phyloP scores from a whole-genome alignment of 345 rosid species.

The Rhodomyrtus tomentosa region DNA sequence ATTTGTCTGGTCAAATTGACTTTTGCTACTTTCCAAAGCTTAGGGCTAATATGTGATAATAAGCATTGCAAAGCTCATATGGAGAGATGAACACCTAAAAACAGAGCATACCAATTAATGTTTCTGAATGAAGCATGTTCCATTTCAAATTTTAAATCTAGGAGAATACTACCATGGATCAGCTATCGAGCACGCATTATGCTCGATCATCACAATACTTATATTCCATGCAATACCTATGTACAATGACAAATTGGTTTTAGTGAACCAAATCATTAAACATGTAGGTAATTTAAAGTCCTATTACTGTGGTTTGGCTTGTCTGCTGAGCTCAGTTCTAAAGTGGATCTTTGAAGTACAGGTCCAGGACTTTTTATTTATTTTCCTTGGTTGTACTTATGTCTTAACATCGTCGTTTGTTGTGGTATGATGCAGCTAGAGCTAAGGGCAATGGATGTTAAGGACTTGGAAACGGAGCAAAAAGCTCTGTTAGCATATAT shows the following conservation, averaged over 20 bases:
- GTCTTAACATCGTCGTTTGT: neutral
- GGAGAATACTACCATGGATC: no score
- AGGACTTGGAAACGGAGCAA: slow-evolving; percentile 43
- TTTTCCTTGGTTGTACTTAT: neutral
- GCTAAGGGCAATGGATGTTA: slow-evolving; percentile 31
- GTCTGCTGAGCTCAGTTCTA: neutral
- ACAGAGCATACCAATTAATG: no score
- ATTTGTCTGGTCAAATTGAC: no score
- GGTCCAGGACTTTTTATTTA: neutral
- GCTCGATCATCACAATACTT: neutral
- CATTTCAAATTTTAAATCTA: no score
- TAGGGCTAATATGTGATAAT: no score
- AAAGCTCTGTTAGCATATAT: slow-evolving; percentile 45
- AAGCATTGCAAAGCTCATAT: no score
- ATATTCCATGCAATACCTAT: neutral
- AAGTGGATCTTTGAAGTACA: neutral
- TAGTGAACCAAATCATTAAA: neutral
- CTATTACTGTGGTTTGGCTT: neutral
- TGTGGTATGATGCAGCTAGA: slow-evolving; percentile 31
- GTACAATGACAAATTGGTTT: neutral
- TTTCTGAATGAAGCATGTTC: no score
- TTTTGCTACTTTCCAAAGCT: no score
- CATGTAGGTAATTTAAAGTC: neutral
- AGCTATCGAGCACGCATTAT: neutral
- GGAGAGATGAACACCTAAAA: no score